Base-by-base conservation (phyloP, 225 moss, liverwort and hornwort species). In the Physcomitrellopsis africana region DNA sequence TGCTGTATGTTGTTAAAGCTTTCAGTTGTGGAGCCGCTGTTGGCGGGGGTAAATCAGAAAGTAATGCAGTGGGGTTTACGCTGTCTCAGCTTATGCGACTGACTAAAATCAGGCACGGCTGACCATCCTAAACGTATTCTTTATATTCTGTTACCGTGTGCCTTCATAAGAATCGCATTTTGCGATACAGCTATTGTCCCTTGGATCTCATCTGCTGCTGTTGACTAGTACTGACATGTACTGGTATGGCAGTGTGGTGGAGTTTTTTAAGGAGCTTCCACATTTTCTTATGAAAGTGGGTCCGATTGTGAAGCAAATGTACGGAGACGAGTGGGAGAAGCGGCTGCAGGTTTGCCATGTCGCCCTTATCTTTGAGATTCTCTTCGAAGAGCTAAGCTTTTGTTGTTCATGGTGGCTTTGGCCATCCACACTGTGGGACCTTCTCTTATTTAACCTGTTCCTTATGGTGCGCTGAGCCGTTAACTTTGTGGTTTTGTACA, bases 231-330 rank as follows among this genome's bases (percentile, higher is more conserved):
- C 51, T 70, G 70, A 70, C 59, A 57, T 67, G 10, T 58, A 51
- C 57, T 74, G 62, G 16, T 63, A 60, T 61, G 76, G 37, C 85
- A 96, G 97, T 82, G 88, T 97, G 46, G 85, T 90, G 77, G 94
- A 93, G 29, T 94, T 97, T 76, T 97, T 94, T 72, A 97, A 94
- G 68, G 97, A 97, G 78, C 82, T 97, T 65, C 94, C 97, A 47
- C 97, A 97, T 76, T 89, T 97, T 73, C 72, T 94, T 57, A 77
- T 81, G n/a, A 97, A 97, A 84, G 86, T 88, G 15, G 94, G 87
- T 47, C 92, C 92, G 8, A 83, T 79, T 55, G 72, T 94, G 76
- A 87, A 83, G 53, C 70, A 69, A 10, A 81, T 86, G 22, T 93
- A 87, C 65, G 97, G 97, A 24, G 91, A 90, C 68, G 88, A 93